A percentile compares a stretch with the other conserved stretches of the same genome.
phyloP scores from a whole-genome alignment of 2,329 filamentous ascomycete genomes.

The Fusarium nygamai region DNA sequence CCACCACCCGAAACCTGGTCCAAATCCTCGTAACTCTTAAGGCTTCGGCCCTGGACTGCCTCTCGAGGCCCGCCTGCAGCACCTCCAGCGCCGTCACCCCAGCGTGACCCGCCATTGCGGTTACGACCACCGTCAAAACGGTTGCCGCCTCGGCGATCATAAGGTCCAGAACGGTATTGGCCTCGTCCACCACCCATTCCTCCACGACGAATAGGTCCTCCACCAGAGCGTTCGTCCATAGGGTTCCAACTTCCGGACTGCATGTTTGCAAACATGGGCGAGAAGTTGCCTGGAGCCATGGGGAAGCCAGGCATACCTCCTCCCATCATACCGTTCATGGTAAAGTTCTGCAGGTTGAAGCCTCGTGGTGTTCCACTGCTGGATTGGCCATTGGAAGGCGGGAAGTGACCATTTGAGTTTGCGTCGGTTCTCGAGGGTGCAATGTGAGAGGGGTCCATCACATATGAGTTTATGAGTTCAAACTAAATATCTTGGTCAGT shows the following conservation, averaged over 20 bases:
- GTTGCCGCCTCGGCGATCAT: slow-evolving; percentile 73
- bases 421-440: slow-evolving; percentile 92
- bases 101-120: slow-evolving; percentile 65
- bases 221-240: slow-evolving; percentile 67
- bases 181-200: slow-evolving; percentile 62
- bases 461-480: slow-evolving; percentile 91
- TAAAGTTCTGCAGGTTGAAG: slow-evolving; percentile 84
- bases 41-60: slow-evolving; percentile 88
- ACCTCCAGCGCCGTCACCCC: slow-evolving; percentile 80
- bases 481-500: slow-evolving; percentile 63
- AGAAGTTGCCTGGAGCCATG: slow-evolving; percentile 58
- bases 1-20: slow-evolving; percentile 83
- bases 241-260: slow-evolving; percentile 62
- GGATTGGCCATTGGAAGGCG: slow-evolving; percentile 78
- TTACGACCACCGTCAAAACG: slow-evolving; percentile 61
- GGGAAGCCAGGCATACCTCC: slow-evolving; percentile 68
- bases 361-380: slow-evolving; percentile 88
- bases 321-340: slow-evolving; percentile 65
- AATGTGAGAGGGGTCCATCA: slow-evolving; percentile 93
- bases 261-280: slow-evolving; percentile 64
- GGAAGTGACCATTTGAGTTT: slow-evolving; percentile 96
- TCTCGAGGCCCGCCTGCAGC: slow-evolving; percentile 86
- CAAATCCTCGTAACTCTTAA: slow-evolving; percentile 97
- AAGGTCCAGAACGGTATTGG: slow-evolving; percentile 74
- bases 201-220: slow-evolving; percentile 77